phyloP scores from a whole-genome alignment of 1,284 basidiomycete species.

The Marasmius tenuissimus region DNA sequence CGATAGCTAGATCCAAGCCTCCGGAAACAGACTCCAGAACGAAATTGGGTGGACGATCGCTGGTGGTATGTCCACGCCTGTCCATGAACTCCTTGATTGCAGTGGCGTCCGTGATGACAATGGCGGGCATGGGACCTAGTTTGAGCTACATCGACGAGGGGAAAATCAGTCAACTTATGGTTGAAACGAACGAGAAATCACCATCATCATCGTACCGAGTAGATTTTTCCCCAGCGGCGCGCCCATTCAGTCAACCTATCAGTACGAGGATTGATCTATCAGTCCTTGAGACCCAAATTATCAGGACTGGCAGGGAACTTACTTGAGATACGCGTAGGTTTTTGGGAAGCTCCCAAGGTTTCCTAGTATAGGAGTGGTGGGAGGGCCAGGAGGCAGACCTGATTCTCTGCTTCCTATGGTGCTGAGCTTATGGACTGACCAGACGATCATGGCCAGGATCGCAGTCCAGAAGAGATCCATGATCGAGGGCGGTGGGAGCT shows the following conservation, averaged over 20 bases:
- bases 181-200: background rate
- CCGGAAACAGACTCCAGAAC: constrained; percentile 13
- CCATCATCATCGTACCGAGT: constrained; percentile 5
- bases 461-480: no score
- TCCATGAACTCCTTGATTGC: constrained; percentile 18
- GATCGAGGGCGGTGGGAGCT: no score
- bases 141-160: constrained; percentile 9
- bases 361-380: constrained; percentile 12
- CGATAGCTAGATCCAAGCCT: constrained; percentile 14
- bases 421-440: background rate
- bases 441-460: background rate
- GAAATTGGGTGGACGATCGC: constrained; percentile 12
- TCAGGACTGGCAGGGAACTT: no score
- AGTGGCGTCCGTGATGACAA: constrained; percentile 13
- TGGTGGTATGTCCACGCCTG: constrained; percentile 9
- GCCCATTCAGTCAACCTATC: constrained; percentile 15
- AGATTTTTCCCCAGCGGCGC: constrained; percentile 16
- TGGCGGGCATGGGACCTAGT: constrained; percentile 8
- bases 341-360: constrained; percentile 13
- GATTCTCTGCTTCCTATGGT: constrained; percentile 1
- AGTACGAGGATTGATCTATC: background rate
- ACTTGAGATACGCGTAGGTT: constrained; percentile 11
- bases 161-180: background rate
- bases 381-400: constrained; percentile 12
- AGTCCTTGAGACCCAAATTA: background rate